These are phyloP conservation scores for Cladosporium sp. DNA, from an alignment of 2,329 filamentous ascomycete genomes.

Conservation along the genomic window DNA sequence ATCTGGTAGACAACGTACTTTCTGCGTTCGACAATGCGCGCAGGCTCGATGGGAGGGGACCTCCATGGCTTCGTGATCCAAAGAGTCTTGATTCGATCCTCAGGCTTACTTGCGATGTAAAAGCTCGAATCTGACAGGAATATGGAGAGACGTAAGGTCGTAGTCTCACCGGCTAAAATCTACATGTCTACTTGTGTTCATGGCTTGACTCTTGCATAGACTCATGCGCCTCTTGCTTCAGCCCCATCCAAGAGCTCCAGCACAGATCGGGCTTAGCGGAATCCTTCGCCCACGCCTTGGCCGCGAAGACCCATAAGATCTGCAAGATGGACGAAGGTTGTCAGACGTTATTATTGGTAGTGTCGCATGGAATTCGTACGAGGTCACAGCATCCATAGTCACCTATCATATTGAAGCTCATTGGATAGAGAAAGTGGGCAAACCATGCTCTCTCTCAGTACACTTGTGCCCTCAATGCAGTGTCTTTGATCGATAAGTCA, in stretches of 20 bases:
- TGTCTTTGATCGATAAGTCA: too few species aligned
- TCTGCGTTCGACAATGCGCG: conserved; percentile 40
- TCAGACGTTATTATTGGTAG: too few species aligned
- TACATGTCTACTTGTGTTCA: background rate
- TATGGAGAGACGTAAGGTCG: background rate
- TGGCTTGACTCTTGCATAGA: background rate
- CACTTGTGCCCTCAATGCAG: too few species aligned
- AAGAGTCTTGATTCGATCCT: too few species aligned
- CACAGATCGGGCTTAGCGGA: background rate
- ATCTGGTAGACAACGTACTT: conserved; percentile 40
- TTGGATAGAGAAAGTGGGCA: too few species aligned
- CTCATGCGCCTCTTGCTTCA: background rate
- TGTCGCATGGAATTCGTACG: too few species aligned
- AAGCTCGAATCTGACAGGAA: background rate
- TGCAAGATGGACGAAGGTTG: too few species aligned
- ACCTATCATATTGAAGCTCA: too few species aligned
- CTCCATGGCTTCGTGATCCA: conserved; percentile 9
- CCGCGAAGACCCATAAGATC: too few species aligned
- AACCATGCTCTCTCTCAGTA: too few species aligned
- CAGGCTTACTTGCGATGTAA: background rate
- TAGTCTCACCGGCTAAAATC: background rate
- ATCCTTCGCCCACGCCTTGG: background rate
- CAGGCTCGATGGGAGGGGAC: conserved; percentile 35
- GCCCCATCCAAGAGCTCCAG: background rate
- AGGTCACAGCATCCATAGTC: too few species aligned